phyloP scores from a whole-genome alignment of 2,329 filamentous ascomycete genomes.

The Arachnopeziza araneosa region DNA sequence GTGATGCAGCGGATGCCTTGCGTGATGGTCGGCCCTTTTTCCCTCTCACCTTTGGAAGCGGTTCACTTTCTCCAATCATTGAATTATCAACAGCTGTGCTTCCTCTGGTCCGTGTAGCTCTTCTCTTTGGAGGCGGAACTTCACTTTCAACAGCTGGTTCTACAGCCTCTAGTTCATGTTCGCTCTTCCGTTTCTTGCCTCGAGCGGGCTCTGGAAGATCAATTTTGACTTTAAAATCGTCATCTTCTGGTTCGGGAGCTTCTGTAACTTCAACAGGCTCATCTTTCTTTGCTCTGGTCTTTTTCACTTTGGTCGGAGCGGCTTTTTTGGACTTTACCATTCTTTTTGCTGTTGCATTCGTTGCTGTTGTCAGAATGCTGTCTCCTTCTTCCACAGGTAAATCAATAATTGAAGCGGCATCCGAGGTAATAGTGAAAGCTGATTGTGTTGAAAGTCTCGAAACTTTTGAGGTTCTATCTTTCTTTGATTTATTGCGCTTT shows the following conservation, averaged over 20 bases:
- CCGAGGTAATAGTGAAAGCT: constrained; percentile 44
- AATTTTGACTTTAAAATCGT: constrained; percentile 28
- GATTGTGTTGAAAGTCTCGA: constrained; percentile 61
- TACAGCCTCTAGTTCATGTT: constrained; percentile 9
- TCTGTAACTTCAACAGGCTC: constrained; percentile 42
- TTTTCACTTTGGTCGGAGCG: constrained; percentile 42
- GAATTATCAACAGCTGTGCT: constrained; percentile 40
- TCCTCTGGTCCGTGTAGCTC: constrained; percentile 33
- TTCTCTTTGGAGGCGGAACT: constrained; percentile 35
- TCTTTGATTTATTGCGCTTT: constrained; percentile 50
- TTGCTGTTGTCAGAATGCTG: constrained; percentile 53
- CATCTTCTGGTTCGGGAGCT: constrained; percentile 30
- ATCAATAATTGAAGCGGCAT: constrained; percentile 39
- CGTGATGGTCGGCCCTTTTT: constrained; percentile 45
- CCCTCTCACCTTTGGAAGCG: constrained; percentile 27
- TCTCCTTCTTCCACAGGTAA: constrained; percentile 48
- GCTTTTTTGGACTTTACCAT: constrained; percentile 50
- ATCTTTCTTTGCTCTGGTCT: constrained; percentile 48
- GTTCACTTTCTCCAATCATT: constrained; percentile 35
- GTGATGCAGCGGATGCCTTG: constrained; percentile 43
- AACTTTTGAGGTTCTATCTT: constrained; percentile 60
- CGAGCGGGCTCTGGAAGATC: constrained; percentile 22
- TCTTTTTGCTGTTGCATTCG: constrained; percentile 52
- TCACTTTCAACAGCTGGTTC: constrained; percentile 6
- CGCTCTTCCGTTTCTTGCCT: constrained; percentile 27